Evolutionary conservation across 83 land plant species (phyloP).

Genomic region (Larix sibirica): DNA sequence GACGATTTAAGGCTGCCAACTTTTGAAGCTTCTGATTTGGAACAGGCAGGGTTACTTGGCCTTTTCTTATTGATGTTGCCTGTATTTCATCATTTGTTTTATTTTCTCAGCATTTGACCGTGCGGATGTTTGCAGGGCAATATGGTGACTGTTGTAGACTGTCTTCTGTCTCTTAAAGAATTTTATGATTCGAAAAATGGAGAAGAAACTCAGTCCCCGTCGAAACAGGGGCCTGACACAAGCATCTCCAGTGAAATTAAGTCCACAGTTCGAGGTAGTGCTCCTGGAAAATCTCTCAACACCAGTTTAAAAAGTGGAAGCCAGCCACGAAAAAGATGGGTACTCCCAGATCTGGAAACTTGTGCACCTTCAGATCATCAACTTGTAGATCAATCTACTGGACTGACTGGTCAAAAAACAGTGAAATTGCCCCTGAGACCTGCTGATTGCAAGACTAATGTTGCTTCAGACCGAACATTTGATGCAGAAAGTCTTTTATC

Average conservation of each 20-base stretch:
- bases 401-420: background rate
- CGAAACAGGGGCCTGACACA: slow-evolving; percentile 26
- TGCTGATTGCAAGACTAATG: background rate
- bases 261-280: background rate
- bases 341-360: slow-evolving; percentile 20
- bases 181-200: slow-evolving; percentile 36
- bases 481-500: background rate
- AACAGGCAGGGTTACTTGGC: slow-evolving; percentile 12
- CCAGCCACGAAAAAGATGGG: slow-evolving; percentile 28
- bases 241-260: slow-evolving; percentile 13
- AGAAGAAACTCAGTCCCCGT: slow-evolving; percentile 4
- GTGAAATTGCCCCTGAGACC: background rate
- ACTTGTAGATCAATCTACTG: background rate
- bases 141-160: slow-evolving; percentile 31
- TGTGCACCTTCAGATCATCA: background rate
- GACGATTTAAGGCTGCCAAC: slow-evolving; percentile 26
- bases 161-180: slow-evolving; percentile 40
- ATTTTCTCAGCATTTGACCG: background rate
- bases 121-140: slow-evolving; percentile 13
- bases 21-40: slow-evolving; percentile 33
- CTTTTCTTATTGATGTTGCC: background rate
- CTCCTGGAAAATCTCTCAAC: slow-evolving; percentile 14
- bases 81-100: background rate
- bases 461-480: background rate
- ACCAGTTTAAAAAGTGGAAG: slow-evolving; percentile 17